Evolutionary conservation across 176 grass and related monocot species (phyloP).

Genomic region (Bromus sterilis): DNA sequence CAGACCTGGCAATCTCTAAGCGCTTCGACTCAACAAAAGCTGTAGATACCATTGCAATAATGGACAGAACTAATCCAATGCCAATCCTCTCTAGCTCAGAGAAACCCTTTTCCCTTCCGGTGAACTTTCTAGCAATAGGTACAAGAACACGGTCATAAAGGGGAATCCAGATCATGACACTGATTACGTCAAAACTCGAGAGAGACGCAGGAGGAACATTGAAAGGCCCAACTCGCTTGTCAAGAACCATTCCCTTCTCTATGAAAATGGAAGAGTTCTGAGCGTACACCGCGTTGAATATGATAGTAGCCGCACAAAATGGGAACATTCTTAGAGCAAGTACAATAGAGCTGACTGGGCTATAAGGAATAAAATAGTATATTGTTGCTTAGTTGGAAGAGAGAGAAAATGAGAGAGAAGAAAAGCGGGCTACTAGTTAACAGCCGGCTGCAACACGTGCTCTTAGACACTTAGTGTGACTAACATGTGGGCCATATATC

Average conservation of each 20-base stretch:
- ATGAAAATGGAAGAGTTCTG: conserved; percentile 83
- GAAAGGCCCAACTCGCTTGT: conserved; percentile 61
- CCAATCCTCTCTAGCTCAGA: conserved; percentile 74
- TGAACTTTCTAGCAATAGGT: conserved; percentile 59
- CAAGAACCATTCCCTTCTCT: conserved; percentile 90
- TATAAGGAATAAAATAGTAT: no score
- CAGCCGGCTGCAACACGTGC: no score
- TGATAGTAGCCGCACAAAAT: conserved; percentile 65
- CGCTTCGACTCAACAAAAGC: conserved; percentile 66
- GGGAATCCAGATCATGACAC: conserved; percentile 66
- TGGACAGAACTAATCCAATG: conserved; percentile 73
- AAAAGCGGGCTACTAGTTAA: no score
- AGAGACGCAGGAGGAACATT: conserved; percentile 74
- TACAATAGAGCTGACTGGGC: no score
- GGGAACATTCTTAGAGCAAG: conserved; percentile 94
- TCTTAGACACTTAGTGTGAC: no score
- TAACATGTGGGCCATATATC: no score
- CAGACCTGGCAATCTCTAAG: conserved; percentile 46
- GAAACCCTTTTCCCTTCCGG: conserved; percentile 70
- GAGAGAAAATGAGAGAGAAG: no score
- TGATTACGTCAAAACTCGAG: conserved; percentile 74
- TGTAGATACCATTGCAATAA: conserved; percentile 60
- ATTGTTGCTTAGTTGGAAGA: no score
- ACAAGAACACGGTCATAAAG: conserved; percentile 68
- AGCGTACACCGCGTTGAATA: conserved; percentile 76